Conservation (phyloP, 140 eudicot species). For the Oenanthe javanica region DNA sequence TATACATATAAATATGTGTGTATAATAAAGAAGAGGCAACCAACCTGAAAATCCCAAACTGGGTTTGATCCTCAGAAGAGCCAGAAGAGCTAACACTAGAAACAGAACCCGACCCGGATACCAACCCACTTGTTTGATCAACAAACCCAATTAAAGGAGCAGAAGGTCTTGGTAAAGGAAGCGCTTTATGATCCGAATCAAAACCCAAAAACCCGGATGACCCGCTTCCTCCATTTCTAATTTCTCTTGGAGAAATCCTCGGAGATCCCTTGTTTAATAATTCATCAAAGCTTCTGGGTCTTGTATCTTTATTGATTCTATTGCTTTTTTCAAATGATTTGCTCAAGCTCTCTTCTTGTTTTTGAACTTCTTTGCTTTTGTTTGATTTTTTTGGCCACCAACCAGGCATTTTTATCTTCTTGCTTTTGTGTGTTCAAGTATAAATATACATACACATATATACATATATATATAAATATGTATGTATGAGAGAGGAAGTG, state of each 20-base stretch:
- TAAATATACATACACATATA: too few species aligned
- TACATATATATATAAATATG: too few species aligned
- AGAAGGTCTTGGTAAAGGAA: slow-evolving; percentile 71
- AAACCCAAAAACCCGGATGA: slow-evolving; percentile 61
- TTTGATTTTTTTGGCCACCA: not conserved
- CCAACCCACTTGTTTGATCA: slow-evolving; percentile 32
- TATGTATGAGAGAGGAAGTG: not conserved
- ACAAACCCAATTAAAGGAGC: slow-evolving; percentile 19
- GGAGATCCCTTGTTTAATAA: slow-evolving; percentile 9
- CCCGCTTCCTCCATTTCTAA: slow-evolving; percentile 22
- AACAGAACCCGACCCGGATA: slow-evolving; percentile 50
- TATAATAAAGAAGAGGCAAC: not conserved
- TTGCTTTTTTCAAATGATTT: slow-evolving; percentile 17
- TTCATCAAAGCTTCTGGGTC: slow-evolving; percentile 45
- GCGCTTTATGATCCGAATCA: slow-evolving; percentile 67
- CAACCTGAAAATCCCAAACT: slow-evolving; percentile 49
- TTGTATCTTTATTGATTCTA: not conserved
- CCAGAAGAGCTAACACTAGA: slow-evolving; percentile 81
- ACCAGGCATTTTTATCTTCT: not conserved
- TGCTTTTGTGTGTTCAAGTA: too few species aligned
- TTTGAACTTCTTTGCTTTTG: not conserved
- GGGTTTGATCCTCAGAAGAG: slow-evolving; percentile 68
- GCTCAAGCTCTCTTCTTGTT: slow-evolving; percentile 2
- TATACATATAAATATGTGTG: too few species aligned
- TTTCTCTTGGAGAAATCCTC: slow-evolving; percentile 30